phyloP scores from a whole-genome alignment of 2,329 filamentous ascomycete species.

The Fusarium compactum region DNA sequence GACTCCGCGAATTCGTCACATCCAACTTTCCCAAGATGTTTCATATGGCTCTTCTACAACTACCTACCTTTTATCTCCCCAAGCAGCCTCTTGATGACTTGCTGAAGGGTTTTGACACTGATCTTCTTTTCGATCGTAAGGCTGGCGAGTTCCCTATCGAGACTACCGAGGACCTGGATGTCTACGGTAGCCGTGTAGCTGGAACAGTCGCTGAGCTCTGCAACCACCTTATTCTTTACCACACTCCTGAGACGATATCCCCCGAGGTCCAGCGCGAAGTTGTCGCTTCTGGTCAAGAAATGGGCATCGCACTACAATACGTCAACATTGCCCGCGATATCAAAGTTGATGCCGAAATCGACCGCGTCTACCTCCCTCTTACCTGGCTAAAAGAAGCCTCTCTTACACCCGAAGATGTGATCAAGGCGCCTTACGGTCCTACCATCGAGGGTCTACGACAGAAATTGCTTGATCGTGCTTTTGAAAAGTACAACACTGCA shows the following conservation, averaged over 20 bases:
- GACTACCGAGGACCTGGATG: constrained; percentile 68
- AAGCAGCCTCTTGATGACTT: constrained; percentile 71
- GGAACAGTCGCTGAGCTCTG: constrained; percentile 78
- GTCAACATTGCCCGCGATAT: constrained; percentile 83
- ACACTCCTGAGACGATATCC: constrained; percentile 53
- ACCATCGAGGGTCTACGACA: constrained; percentile 62
- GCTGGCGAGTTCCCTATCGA: constrained; percentile 64
- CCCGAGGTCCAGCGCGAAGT: constrained; percentile 49
- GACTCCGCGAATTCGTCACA: constrained; percentile 53
- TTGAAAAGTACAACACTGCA: constrained; percentile 68
- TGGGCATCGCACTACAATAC: constrained; percentile 82
- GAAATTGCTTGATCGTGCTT: constrained; percentile 70
- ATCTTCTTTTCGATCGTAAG: constrained; percentile 65
- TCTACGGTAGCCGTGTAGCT: constrained; percentile 76
- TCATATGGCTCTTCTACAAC: constrained; percentile 67
- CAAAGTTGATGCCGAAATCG: constrained; percentile 72
- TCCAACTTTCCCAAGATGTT: constrained; percentile 64
- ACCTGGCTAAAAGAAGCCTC: constrained; percentile 71
- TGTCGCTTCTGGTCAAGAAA: constrained; percentile 68
- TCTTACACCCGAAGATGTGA: constrained; percentile 65
- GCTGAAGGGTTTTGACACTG: constrained; percentile 76
- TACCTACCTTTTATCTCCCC: constrained; percentile 69
- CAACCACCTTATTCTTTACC: constrained; percentile 73
- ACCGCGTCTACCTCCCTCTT: constrained; percentile 75
- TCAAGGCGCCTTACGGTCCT: constrained; percentile 58